Base-by-base conservation (phyloP, 2,329 filamentous ascomycete species). In the Penicillium sp. region DNA sequence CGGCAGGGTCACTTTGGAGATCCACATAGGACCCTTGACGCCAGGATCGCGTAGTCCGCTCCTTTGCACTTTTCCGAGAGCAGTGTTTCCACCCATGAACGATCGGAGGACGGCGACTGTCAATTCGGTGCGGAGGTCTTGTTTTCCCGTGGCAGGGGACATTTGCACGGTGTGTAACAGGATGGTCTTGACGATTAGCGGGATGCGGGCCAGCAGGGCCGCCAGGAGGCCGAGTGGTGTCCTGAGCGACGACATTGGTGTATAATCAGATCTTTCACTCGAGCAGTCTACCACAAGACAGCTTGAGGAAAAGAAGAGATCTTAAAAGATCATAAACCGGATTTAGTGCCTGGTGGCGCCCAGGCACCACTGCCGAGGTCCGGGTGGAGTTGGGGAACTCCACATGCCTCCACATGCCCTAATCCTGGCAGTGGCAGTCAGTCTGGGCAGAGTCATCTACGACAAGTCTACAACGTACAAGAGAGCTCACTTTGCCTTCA, bases 11-110 rank as follows among this genome's bases (percentile, higher is more conserved):
- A 87, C 84, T 46, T 82, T 86, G 60, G 84, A 85, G 19, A 95
- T 77, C 91, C 91, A 96, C 56, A 93, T 82, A 37, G 80, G 81
- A 3, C 89, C 89, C 64, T 88, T 90, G 63, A 95, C 75, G 0
- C 81, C 83, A 0, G 79, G 79, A 46, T 87, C 86, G 49, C 76
- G 80, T 37, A 80, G 71, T 1, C 81, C 80, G n/a, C 80, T 60
- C 35, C 71, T 74, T 69, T 96, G 92, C 6, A 80, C 71, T 52
- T 82, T 78, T 0, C 78, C 74, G 19, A 95, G 71, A 22, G 81
- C 75, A 13, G 70, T 72, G 2, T 70, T 67, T 3, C 74, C 71
- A 12, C 68, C 65, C 43, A 89, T 66, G 46, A 89, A 75, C 0
- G 80, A 80, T 16, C 88, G 84, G n/a, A 95, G 67, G 13, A 93